These are phyloP conservation scores for Penicillium cinerascens DNA, from an alignment of 495 filamentous ascomycete species.

Conservation along the genomic window DNA sequence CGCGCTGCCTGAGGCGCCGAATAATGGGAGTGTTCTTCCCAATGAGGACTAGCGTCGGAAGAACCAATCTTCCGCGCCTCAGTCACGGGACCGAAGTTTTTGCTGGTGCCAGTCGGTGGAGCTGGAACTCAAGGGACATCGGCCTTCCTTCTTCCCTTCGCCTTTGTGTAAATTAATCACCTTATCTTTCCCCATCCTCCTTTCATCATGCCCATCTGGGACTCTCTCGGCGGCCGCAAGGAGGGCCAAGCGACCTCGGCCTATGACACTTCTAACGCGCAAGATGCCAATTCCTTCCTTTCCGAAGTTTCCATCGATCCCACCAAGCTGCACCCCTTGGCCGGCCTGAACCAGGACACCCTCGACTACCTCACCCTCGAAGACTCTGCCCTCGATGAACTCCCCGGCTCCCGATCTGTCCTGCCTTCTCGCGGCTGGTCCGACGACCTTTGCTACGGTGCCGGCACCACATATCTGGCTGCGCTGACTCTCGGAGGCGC, in stretches of 20 bases:
- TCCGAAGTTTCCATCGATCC: conserved; percentile 71
- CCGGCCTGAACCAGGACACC: conserved; percentile 84
- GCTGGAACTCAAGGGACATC: conserved; percentile 24
- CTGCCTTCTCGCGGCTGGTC: conserved; percentile 95
- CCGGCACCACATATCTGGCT: conserved; percentile 85
- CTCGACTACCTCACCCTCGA: conserved; percentile 93
- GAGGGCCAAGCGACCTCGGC: conserved; percentile 55
- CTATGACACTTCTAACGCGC: conserved; percentile 66
- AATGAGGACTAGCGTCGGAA: conserved; percentile 28
- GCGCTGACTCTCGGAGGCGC: conserved; percentile 82
- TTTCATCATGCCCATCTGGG: conserved; percentile 75
- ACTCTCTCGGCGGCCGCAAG: conserved; percentile 80
- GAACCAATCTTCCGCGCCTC: conserved; percentile 20
- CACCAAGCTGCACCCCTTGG: conserved; percentile 84
- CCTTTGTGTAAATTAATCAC: conserved; percentile 26
- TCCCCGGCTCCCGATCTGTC: conserved; percentile 80
- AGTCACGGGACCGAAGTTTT: conserved; percentile 47
- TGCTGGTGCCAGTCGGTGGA: conserved; percentile 33
- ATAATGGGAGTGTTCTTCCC: conserved; percentile 21
- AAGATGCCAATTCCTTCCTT: conserved; percentile 81
- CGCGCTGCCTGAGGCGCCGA: conserved; percentile 25
- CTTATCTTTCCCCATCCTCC: conserved; percentile 13
- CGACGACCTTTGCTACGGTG: conserved; percentile 96
- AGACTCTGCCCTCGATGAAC: conserved; percentile 80
- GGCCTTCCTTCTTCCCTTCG: conserved; percentile 19